Base-by-base conservation (phyloP, 1,284 basidiomycete species). In the Grifola frondosa region DNA sequence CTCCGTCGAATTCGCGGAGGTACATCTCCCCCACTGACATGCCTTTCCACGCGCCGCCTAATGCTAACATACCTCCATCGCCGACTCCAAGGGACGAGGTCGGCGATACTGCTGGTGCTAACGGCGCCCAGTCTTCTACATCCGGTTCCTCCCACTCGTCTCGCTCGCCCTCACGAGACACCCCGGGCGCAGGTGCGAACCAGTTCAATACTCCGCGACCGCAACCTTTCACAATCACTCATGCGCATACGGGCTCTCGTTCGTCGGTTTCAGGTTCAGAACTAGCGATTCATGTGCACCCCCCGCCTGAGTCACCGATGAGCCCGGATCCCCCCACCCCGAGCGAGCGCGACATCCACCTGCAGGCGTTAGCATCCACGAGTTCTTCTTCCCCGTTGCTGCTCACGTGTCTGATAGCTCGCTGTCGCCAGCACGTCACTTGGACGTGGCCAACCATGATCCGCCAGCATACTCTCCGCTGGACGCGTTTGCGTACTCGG, bases 401-500 rank as follows among this genome's bases (percentile, higher is more conserved):
- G 46, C 57, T 50, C 50, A 53, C 41, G 38, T 40, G 24, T 44
- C 52, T 34, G 33, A 38, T 41, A 51, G 52, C 35, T 48, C 48
- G 34, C 40, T 46, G 31, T 29, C 40, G 25, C 35, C 36, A 19
- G 44, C 43, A 23, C 42, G 48, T 40, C 37, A 49, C 34, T 40
- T 58, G 36, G 49, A 48, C 17, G 46, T 49, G 30, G 48, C 60
- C 30, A 51, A 56, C 13, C 52, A 43, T 46, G 83, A 84, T 48
- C 88, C 88, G 21, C 88, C 88, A 19, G 85, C 84, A 17, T 91
- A 91, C 65, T 90, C 88, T 7, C 88, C 88, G 15, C 63, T 91
- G 54, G 88, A 91, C 57, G 84, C 88, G 11, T 86, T 74, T 55
- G 77, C 80, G 30, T 90, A 91, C 57, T 73, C 82, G 23, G 88